Percentiles rank a stretch among this genome's conserved stretches.
Evolutionary conservation across 2,329 filamentous ascomycete species (phyloP).

Genomic region (Didymosphaeria variabile): DNA sequence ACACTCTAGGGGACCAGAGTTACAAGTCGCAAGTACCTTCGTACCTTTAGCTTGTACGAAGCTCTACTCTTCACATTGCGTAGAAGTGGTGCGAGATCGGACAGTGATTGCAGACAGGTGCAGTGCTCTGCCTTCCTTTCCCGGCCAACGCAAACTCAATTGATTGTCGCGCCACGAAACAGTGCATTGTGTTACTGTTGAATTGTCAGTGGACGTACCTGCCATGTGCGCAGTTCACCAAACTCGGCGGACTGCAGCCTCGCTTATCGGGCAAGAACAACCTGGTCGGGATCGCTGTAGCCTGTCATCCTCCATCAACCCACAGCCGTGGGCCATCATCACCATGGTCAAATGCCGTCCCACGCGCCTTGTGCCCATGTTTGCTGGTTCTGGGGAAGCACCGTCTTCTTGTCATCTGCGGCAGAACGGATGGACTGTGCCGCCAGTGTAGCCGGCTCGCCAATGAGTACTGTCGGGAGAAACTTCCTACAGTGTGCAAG

Average conservation of each 20-base stretch:
- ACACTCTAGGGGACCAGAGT: not conserved
- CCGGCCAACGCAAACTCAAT: no score
- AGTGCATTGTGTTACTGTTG: not conserved
- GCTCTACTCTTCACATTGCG: not conserved
- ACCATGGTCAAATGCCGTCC: no score
- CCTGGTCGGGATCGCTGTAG: conserved; percentile 1
- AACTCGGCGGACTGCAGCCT: conserved; percentile 2
- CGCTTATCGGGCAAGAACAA: conserved; percentile 9
- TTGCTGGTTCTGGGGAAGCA: not conserved
- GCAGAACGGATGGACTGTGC: not conserved
- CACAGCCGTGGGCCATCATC: not conserved
- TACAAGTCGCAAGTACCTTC: not conserved
- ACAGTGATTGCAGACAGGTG: not conserved
- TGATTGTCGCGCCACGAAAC: not conserved
- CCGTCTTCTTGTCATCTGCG: not conserved
- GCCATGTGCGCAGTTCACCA: not conserved
- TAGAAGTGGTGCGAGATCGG: not conserved
- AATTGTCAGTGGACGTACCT: not conserved
- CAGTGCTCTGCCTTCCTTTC: no score
- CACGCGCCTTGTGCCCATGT: not conserved
- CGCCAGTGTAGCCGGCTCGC: not conserved
- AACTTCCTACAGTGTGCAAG: not conserved
- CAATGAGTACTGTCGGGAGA: conserved; percentile 2
- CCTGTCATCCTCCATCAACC: conserved; percentile 1
- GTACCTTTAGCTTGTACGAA: not conserved